phyloP scores from a whole-genome alignment of 306 rosid species.

The Fragaria vesca region DNA sequence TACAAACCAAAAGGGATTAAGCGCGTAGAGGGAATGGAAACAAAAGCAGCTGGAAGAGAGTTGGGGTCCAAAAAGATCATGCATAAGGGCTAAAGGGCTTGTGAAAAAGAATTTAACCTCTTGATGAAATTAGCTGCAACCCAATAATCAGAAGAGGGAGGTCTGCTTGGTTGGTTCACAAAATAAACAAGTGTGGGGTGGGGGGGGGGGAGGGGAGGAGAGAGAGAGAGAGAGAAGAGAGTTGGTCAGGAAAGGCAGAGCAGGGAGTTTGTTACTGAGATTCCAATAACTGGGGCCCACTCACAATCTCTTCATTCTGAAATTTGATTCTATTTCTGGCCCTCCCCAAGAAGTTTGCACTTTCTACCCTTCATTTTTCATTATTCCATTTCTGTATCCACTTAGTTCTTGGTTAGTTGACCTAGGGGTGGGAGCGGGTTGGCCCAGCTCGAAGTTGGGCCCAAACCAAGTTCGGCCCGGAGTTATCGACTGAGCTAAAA shows the following conservation, averaged over 20 bases:
- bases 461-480: too few species aligned
- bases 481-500: too few species aligned
- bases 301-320: constrained; percentile 27
- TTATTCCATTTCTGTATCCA: not conserved
- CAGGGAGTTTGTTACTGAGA: not conserved
- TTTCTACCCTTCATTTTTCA: not conserved
- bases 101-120: not conserved
- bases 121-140: not conserved
- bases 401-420: not conserved
- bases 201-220: too few species aligned
- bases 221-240: not conserved
- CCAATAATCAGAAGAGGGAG: not conserved
- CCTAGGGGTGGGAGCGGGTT: not conserved
- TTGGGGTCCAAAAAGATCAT: not conserved
- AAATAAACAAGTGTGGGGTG: not conserved
- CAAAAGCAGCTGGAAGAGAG: not conserved
- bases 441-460: too few species aligned
- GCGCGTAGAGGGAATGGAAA: not conserved
- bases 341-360: not conserved
- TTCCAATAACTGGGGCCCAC: constrained; percentile 15
- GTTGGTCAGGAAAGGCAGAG: not conserved
- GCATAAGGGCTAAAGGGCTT: not conserved
- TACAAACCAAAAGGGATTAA: not conserved
- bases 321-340: constrained; percentile 1
- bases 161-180: constrained; percentile 4